These are phyloP conservation scores for Trichomonas gallinae DNA, from an alignment of 208 protist species.

Conservation along the genomic window DNA sequence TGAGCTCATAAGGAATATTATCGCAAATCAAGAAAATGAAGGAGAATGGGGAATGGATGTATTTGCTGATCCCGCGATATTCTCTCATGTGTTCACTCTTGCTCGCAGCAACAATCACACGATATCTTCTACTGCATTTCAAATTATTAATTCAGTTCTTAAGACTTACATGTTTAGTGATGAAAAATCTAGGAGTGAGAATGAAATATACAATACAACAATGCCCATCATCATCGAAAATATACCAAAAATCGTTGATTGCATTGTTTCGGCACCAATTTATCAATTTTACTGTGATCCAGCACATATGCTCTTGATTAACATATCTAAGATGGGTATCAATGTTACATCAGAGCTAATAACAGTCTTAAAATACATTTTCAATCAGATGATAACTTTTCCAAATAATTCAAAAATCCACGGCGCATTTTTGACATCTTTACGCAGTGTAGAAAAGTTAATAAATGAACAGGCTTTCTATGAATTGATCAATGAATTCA, in stretches of 20 bases:
- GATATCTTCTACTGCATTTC: background rate
- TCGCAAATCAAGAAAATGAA: background rate
- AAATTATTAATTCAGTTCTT: background rate
- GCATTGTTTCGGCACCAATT: background rate
- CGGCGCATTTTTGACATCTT: background rate
- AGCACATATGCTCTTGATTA: background rate
- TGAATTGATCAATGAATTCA: background rate
- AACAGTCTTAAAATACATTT: background rate
- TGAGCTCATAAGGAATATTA: background rate
- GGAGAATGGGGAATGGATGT: background rate
- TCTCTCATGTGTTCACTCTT: background rate
- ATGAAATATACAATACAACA: background rate
- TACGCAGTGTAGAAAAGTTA: background rate
- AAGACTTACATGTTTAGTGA: background rate
- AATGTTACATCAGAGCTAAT: background rate
- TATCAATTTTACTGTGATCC: background rate
- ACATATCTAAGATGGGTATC: background rate
- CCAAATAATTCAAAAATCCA: background rate
- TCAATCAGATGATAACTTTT: background rate
- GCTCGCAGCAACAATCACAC: background rate
- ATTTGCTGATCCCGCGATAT: background rate
- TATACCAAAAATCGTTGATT: background rate
- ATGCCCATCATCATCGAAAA: background rate
- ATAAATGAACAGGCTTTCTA: background rate
- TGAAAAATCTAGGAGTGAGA: background rate